Evolutionary conservation across 495 filamentous ascomycete species (phyloP).

Genomic region (Aspergillus biplanus): DNA sequence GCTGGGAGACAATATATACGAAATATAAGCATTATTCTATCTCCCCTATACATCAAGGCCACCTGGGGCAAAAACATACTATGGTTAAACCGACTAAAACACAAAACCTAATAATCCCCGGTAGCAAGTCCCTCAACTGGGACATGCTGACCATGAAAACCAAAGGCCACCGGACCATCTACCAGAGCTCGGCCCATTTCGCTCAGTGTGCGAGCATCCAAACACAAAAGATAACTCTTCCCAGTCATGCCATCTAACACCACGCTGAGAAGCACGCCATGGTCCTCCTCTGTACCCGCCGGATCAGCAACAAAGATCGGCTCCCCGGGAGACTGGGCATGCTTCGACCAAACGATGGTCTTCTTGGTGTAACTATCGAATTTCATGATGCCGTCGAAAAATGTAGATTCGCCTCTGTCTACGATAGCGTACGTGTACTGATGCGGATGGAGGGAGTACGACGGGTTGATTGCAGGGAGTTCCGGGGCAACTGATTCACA

Average conservation of each 20-base stretch:
- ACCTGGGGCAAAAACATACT: too few species aligned
- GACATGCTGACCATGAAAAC: slow-evolving; percentile 74
- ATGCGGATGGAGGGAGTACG: slow-evolving; percentile 52
- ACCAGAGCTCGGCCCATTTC: slow-evolving; percentile 71
- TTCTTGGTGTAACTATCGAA: slow-evolving; percentile 61
- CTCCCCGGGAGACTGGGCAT: slow-evolving; percentile 73
- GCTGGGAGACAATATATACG: too few species aligned
- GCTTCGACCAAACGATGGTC: slow-evolving; percentile 54
- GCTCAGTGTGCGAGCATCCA: slow-evolving; percentile 66
- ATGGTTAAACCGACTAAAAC: too few species aligned
- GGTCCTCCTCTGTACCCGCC: slow-evolving; percentile 53
- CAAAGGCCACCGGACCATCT: slow-evolving; percentile 63
- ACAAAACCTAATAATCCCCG: slow-evolving; percentile 34
- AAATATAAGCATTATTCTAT: too few species aligned
- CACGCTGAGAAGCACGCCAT: slow-evolving; percentile 72
- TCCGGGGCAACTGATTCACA: slow-evolving; percentile 51
- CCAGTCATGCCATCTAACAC: slow-evolving; percentile 66
- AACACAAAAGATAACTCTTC: slow-evolving; percentile 69
- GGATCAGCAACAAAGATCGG: slow-evolving; percentile 68
- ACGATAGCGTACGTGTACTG: slow-evolving; percentile 68
- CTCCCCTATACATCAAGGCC: too few species aligned
- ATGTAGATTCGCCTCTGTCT: slow-evolving; percentile 59
- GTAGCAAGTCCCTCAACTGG: slow-evolving; percentile 31
- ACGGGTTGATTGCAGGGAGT: slow-evolving; percentile 70
- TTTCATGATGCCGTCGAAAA: slow-evolving; percentile 71